Conservation (phyloP, 2,329 filamentous ascomycete species). For the Botrytis tulipae region DNA sequence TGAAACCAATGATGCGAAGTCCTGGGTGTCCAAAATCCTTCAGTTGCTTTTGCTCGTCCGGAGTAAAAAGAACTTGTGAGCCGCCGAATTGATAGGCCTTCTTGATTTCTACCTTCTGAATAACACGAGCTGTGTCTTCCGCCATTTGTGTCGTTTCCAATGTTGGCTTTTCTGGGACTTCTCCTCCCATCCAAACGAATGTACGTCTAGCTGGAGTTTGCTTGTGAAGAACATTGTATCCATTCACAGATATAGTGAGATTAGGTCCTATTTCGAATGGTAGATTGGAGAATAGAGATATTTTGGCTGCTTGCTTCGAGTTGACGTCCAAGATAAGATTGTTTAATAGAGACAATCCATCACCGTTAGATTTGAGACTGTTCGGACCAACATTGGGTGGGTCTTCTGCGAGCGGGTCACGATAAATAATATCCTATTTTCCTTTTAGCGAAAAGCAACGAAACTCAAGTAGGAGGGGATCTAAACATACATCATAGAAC, state of each 20-base stretch:
- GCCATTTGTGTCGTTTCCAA: conserved; percentile 73
- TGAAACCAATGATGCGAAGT: conserved; percentile 92
- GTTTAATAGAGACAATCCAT: conserved; percentile 75
- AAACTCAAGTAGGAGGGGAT: background rate
- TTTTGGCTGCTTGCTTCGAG: conserved; percentile 81
- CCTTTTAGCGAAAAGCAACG: conserved; percentile 27
- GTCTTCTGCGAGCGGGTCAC: conserved; percentile 69
- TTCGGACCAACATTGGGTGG: conserved; percentile 54
- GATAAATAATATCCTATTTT: conserved; percentile 85
- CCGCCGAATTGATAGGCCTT: conserved; percentile 97
- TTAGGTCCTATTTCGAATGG: conserved; percentile 83
- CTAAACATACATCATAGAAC: conserved; percentile 77
- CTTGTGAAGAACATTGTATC: conserved; percentile 83
- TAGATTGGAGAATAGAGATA: conserved; percentile 83
- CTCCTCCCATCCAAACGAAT: conserved; percentile 86
- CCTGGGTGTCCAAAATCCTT: conserved; percentile 78
- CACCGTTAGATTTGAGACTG: conserved; percentile 62
- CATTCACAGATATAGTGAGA: conserved; percentile 85
- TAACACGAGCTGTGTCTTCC: conserved; percentile 71
- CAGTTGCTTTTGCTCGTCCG: conserved; percentile 77
- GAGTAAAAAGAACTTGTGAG: conserved; percentile 80
- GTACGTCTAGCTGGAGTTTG: conserved; percentile 79
- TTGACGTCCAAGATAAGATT: conserved; percentile 85
- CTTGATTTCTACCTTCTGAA: conserved; percentile 78
- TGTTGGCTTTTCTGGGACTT: conserved; percentile 75